Percentiles rank a stretch among this genome's conserved stretches.
Evolutionary conservation across 352 stramenopile genomes (phyloP).

Genomic region (Phytophthora megakarya): DNA sequence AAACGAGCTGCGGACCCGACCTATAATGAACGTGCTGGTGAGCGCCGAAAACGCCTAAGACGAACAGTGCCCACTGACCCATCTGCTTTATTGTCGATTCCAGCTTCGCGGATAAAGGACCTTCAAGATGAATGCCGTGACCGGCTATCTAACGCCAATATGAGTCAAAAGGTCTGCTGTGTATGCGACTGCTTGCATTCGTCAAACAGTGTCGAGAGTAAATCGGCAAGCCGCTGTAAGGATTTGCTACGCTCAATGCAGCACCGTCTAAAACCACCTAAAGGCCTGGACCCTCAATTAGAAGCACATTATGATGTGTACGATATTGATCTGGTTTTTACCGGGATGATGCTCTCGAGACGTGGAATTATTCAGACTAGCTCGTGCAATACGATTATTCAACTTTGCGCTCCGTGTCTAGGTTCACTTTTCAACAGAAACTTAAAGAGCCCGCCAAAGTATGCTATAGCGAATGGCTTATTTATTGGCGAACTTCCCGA

Average conservation of each 20-base stretch:
- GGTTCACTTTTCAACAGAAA: not conserved
- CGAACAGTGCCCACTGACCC: too few relatives aligned
- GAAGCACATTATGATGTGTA: too few relatives aligned
- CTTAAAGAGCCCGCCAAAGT: not conserved
- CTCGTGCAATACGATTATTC: not conserved
- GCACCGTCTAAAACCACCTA: too few relatives aligned
- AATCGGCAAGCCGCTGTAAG: not conserved
- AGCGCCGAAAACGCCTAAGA: too few relatives aligned
- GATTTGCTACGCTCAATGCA: not conserved
- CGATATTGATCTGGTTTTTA: too few relatives aligned
- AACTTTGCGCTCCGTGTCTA: not conserved
- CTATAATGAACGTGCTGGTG: too few relatives aligned
- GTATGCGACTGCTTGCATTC: not conserved
- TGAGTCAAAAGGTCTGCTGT: not conserved
- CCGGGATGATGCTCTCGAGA: too few relatives aligned
- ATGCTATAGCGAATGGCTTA: slow-evolving; percentile 1
- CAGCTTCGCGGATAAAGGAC: too few relatives aligned
- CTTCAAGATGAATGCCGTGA: too few relatives aligned
- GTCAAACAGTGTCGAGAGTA: not conserved
- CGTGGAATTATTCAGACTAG: not conserved
- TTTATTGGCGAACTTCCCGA: not conserved
- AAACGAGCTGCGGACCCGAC: too few relatives aligned
- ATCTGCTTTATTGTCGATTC: too few relatives aligned
- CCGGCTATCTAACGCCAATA: not conserved
- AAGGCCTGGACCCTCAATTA: too few relatives aligned